Percentiles rank a stretch among this genome's conserved stretches.
phyloP scores from a whole-genome alignment of 768 basidiomycete genomes.

The Auriscalpium orientale region DNA sequence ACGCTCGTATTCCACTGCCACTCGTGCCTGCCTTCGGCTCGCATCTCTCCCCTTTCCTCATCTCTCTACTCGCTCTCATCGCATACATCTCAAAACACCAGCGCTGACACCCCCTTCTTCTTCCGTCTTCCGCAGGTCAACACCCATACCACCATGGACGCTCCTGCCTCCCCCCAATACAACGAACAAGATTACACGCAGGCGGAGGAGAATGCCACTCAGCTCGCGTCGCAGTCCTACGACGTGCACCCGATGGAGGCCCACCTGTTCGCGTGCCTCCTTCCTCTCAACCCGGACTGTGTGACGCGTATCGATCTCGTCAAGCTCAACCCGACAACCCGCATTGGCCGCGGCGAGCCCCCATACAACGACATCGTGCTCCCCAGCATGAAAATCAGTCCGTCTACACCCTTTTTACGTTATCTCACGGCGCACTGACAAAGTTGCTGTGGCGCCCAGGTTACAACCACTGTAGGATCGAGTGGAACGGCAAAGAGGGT shows the following conservation, averaged over 20 bases:
- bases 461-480: conserved; percentile 49
- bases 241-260: conserved; percentile 3
- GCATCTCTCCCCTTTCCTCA: too few relatives aligned
- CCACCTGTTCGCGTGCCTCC: conserved; percentile 9
- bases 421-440: conserved; percentile 21
- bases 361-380: conserved; percentile 43
- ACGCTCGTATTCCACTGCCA: too few relatives aligned
- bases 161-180: too few relatives aligned
- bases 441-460: conserved; percentile 21
- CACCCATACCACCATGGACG: too few relatives aligned
- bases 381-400: conserved; percentile 69
- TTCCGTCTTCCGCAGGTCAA: too few relatives aligned
- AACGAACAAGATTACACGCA: neutral
- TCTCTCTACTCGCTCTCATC: too few relatives aligned
- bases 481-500: conserved; percentile 49
- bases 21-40: too few relatives aligned
- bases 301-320: conserved; percentile 9
- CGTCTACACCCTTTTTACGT: conserved; percentile 19
- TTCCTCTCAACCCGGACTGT: conserved; percentile 1
- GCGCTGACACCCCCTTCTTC: too few relatives aligned
- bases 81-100: too few relatives aligned
- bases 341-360: conserved; percentile 5
- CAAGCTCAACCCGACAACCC: conserved; percentile 1
- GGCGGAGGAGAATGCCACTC: conserved; percentile 10
- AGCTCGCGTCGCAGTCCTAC: conserved; percentile 8